Conservation (phyloP, 1,284 basidiomycete genomes). For the Ceratobasidium sp. region DNA sequence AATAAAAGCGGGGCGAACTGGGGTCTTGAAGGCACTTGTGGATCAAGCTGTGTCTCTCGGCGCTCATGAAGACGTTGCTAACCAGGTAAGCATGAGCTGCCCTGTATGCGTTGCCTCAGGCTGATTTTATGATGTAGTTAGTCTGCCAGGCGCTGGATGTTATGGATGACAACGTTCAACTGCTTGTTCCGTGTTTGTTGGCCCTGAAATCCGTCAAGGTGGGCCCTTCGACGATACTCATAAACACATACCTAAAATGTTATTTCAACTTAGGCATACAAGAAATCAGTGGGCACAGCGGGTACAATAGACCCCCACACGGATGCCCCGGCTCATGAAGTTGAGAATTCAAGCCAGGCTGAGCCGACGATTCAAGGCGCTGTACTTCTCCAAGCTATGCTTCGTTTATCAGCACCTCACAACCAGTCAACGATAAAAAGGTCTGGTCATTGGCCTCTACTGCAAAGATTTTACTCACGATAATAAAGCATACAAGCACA, state of each 20-base stretch:
- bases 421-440: slow-evolving; percentile 72
- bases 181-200: slow-evolving; percentile 70
- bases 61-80: slow-evolving; percentile 50
- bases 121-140: slow-evolving; percentile 54
- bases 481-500: slow-evolving; percentile 64
- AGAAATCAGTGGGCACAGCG: slow-evolving; percentile 41
- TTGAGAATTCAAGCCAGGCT: slow-evolving; percentile 51
- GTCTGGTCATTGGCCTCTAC: slow-evolving; percentile 51
- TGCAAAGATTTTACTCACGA: slow-evolving; percentile 2
- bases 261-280: slow-evolving; percentile 7
- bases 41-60: slow-evolving; percentile 65
- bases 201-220: slow-evolving; percentile 66
- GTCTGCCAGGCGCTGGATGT: slow-evolving; percentile 67
- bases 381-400: slow-evolving; percentile 79
- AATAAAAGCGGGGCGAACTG: slow-evolving; percentile 63
- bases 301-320: slow-evolving; percentile 39
- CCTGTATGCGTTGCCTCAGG: slow-evolving; percentile 31
- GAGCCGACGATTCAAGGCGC: slow-evolving; percentile 86
- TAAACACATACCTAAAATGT: neutral
- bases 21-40: slow-evolving; percentile 73
- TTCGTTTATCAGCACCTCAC: slow-evolving; percentile 69
- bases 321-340: neutral
- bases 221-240: slow-evolving; percentile 34
- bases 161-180: slow-evolving; percentile 53
- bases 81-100: slow-evolving; percentile 48